Evolutionary conservation across 768 basidiomycete genomes (phyloP), one percentile per base, ranked within the genome.

Genomic region (Terana coerulea): DNA sequence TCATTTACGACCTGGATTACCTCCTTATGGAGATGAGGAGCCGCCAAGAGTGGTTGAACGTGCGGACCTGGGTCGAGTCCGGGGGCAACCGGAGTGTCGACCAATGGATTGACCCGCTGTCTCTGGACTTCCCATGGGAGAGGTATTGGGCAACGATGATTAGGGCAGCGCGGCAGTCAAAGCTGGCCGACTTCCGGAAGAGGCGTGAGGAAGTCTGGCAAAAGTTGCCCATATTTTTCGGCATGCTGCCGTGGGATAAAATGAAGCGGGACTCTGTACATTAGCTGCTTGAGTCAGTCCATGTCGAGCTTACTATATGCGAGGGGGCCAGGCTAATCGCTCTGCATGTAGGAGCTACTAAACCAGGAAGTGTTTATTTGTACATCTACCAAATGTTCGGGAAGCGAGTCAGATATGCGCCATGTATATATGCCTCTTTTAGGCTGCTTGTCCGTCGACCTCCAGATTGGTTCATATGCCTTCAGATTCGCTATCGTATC

Each of bases 381-480:
- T n/a, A n/a, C n/a, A n/a, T n/a, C n/a, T n/a, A n/a, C n/a, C n/a
- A n/a, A n/a, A n/a, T n/a, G n/a, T n/a, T n/a, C n/a, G n/a, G n/a
- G n/a, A n/a, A n/a, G n/a, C n/a, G n/a, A n/a, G n/a, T n/a, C n/a
- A n/a, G n/a, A n/a, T n/a, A n/a, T n/a, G n/a, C n/a, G n/a, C n/a
- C n/a, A n/a, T n/a, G n/a, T n/a, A n/a, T n/a, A n/a, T n/a, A n/a
- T n/a, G n/a, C n/a, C n/a, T n/a, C n/a, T n/a, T n/a, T n/a, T n/a
- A n/a, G n/a, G n/a, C n/a, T n/a, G n/a, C n/a, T n/a, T 51, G 28
- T 66, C 58, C n/a, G 65, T 66, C 10, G 60, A 60, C 28, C 47
- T 59, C 63, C 60, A 64, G 19, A 62, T 55, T 2, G 58, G 46
- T 49, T 62, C 55, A 25, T 49, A 56, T 9, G 57, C 60, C 10